Evolutionary conservation across 768 basidiomycete species (phyloP).

Genomic region (Phylloporus scabripes): DNA sequence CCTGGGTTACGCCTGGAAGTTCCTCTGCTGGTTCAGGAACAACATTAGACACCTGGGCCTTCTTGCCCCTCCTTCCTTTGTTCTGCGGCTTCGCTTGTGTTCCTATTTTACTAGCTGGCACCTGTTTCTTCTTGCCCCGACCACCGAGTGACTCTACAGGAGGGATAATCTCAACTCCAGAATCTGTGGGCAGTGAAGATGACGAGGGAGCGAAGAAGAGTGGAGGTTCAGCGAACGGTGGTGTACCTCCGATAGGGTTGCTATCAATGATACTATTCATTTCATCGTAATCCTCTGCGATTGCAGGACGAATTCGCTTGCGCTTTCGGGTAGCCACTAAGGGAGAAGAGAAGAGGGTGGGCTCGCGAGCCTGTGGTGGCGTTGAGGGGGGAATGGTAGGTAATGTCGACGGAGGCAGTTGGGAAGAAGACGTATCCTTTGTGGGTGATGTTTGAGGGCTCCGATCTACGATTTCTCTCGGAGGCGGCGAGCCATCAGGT

Average conservation of each 20-base stretch:
- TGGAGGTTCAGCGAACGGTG: conserved; percentile 29
- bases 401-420: conserved; percentile 32
- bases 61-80: conserved; percentile 27
- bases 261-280: conserved; percentile 11
- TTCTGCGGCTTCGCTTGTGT: conserved; percentile 14
- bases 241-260: not conserved
- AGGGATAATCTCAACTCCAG: conserved; percentile 29
- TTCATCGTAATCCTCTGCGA: conserved; percentile 11
- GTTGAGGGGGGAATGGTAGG: conserved; percentile 24
- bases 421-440: conserved; percentile 20
- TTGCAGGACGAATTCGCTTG: conserved; percentile 14
- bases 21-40: conserved; percentile 11
- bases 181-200: conserved; percentile 27
- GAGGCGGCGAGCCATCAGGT: conserved; percentile 18
- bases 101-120: conserved; percentile 17
- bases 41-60: conserved; percentile 12
- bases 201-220: conserved; percentile 47
- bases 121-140: conserved; percentile 13
- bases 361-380: conserved; percentile 19
- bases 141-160: not conserved
- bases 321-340: conserved; percentile 20
- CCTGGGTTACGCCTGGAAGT: conserved; percentile 2
- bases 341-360: conserved; percentile 25
- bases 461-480: conserved; percentile 4
- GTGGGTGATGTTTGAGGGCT: conserved; percentile 33